These are phyloP conservation scores for Garcia nutans DNA, from an alignment of 345 rosid species.

Conservation along the genomic window DNA sequence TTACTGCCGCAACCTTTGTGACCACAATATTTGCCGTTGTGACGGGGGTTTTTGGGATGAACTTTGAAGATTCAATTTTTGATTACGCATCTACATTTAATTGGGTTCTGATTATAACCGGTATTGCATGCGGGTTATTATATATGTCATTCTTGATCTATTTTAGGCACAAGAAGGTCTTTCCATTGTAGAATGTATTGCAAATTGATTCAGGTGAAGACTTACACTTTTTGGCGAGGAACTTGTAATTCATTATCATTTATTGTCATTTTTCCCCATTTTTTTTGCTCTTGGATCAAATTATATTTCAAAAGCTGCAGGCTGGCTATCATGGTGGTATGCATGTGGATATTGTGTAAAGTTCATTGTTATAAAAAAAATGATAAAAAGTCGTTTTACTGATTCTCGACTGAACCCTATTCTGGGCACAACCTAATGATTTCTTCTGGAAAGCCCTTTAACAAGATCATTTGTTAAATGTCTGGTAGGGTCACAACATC, in stretches of 20 bases:
- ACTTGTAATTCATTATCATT: background rate
- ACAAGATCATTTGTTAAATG: no score
- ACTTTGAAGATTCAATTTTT: conserved; percentile 63
- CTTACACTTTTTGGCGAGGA: no score
- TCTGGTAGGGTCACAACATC: no score
- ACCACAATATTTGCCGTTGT: conserved; percentile 83
- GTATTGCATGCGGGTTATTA: conserved; percentile 49
- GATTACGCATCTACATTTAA: conserved; percentile 58
- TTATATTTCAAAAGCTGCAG: no score
- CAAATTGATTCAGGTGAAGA: background rate
- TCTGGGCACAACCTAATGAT: no score
- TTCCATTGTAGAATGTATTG: conserved; percentile 48
- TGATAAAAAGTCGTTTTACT: no score
- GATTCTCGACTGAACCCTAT: no score
- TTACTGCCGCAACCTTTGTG: conserved; percentile 90
- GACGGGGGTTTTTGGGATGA: conserved; percentile 88
- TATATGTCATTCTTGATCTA: conserved; percentile 65
- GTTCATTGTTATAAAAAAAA: no score
- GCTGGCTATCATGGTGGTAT: no score
- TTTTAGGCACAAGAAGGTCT: conserved; percentile 79
- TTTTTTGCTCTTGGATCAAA: no score
- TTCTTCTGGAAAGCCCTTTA: no score
- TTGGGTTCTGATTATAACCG: conserved; percentile 74
- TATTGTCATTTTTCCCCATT: background rate
- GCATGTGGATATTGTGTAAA: no score